phyloP scores from a whole-genome alignment of 495 filamentous ascomycete genomes.

The Daldinia grandis region DNA sequence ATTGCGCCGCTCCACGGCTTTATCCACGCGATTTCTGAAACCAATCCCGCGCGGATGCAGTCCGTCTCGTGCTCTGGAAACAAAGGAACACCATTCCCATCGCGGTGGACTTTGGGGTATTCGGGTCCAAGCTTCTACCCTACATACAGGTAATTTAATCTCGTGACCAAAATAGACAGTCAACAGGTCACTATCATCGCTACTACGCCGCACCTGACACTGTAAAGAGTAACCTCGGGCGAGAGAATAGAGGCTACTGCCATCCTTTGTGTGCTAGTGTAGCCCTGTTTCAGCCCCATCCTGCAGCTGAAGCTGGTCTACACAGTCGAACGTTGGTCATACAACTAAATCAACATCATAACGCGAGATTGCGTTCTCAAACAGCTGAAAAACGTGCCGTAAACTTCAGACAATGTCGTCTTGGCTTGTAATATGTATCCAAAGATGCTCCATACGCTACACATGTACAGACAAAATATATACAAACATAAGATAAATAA shows the following conservation, averaged over 20 bases:
- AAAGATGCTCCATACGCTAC: neutral
- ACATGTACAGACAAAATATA: neutral
- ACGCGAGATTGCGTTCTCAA: neutral
- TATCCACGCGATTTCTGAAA: neutral
- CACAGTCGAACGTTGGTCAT: neutral
- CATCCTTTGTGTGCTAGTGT: neutral
- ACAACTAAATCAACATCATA: neutral
- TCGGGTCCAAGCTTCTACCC: neutral
- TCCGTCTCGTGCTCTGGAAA: slow-evolving; percentile 1
- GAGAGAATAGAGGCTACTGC: neutral
- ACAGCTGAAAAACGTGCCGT: neutral
- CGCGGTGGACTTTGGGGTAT: neutral
- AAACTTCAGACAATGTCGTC: neutral
- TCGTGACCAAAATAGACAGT: neutral
- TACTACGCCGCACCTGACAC: neutral
- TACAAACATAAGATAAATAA: neutral
- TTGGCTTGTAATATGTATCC: neutral
- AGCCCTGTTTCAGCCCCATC: slow-evolving; percentile 1
- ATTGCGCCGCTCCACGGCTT: neutral
- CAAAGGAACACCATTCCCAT: neutral
- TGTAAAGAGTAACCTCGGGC: neutral
- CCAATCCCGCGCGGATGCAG: neutral
- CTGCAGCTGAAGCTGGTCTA: neutral
- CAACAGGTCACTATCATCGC: neutral
- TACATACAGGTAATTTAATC: neutral